A percentile compares a stretch with the other conserved stretches of the same genome.
These are phyloP conservation scores for Ceratocystis ficicola DNA, from an alignment of 2,329 filamentous ascomycete species.

Conservation along the genomic window DNA sequence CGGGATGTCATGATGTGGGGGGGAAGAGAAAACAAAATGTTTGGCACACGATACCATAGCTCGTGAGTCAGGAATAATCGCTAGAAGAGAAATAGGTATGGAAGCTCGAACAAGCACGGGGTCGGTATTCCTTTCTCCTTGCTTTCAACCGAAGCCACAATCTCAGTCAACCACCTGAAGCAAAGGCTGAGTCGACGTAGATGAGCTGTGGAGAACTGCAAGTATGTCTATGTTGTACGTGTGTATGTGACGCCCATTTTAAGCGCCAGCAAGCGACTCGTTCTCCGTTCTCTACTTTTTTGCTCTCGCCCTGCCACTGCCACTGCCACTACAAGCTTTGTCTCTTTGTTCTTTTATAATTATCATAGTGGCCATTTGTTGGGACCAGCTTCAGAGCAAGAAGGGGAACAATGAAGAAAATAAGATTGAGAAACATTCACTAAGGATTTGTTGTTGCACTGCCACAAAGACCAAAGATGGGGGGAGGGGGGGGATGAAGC, in stretches of 20 bases:
- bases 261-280: background rate
- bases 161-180: background rate
- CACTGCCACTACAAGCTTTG: background rate
- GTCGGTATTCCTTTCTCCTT: background rate
- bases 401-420: background rate
- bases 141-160: background rate
- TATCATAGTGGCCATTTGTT: background rate
- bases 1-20: background rate
- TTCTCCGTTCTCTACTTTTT: background rate
- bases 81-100: background rate
- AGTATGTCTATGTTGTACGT: background rate
- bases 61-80: background rate
- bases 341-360: background rate
- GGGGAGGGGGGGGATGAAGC: background rate
- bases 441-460: background rate
- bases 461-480: background rate
- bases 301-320: background rate
- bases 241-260: background rate
- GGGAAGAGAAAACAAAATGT: background rate
- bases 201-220: conserved; percentile 2
- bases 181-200: background rate
- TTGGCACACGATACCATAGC: background rate
- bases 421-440: background rate
- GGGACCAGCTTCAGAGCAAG: background rate
- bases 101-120: background rate